Percentiles rank a stretch among this genome's conserved stretches.
phyloP scores from a whole-genome alignment of 768 basidiomycete genomes.

The Leccinum broughii region DNA sequence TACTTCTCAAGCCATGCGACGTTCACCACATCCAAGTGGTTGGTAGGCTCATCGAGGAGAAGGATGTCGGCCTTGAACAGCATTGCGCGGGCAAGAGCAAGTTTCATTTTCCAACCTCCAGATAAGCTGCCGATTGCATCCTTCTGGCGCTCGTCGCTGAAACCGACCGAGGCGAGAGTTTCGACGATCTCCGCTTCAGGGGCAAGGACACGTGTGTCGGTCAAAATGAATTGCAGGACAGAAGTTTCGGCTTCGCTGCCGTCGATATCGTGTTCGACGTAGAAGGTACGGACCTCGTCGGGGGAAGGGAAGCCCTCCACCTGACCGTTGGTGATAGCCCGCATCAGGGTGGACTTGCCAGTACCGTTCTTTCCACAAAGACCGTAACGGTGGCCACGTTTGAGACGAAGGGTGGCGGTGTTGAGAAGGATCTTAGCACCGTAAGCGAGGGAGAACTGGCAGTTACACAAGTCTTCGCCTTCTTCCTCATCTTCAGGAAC shows the following conservation, averaged over 20 bases:
- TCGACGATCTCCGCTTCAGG: constrained; percentile 67
- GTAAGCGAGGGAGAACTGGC: constrained; percentile 97
- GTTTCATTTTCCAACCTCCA: constrained; percentile 99
- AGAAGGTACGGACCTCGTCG: constrained; percentile 97
- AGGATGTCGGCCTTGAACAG: constrained; percentile 98
- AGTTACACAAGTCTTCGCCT: constrained; percentile 98
- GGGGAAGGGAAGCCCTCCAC: constrained; percentile 99
- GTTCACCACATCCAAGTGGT: constrained; percentile 97
- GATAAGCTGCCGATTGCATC: constrained; percentile 88
- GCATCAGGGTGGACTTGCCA: constrained; percentile 94
- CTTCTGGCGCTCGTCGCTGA: constrained; percentile 83
- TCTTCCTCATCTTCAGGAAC: constrained; percentile 90
- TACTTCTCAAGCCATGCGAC: constrained; percentile 97
- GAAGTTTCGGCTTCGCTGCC: constrained; percentile 92
- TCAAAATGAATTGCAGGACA: constrained; percentile 83
- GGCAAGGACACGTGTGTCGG: constrained; percentile 81
- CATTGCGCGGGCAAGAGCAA: constrained; percentile 95
- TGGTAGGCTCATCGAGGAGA: constrained; percentile 94
- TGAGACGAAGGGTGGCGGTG: constrained; percentile 94
- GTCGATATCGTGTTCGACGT: constrained; percentile 99
- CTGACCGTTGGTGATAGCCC: constrained; percentile 91
- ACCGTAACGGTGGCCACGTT: constrained; percentile 98
- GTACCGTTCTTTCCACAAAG: constrained; percentile 99
- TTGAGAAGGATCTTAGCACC: constrained; percentile 99
- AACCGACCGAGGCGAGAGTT: constrained; percentile 89